Base-by-base conservation (phyloP, 768 basidiomycete genomes). In the Russula abietina region DNA sequence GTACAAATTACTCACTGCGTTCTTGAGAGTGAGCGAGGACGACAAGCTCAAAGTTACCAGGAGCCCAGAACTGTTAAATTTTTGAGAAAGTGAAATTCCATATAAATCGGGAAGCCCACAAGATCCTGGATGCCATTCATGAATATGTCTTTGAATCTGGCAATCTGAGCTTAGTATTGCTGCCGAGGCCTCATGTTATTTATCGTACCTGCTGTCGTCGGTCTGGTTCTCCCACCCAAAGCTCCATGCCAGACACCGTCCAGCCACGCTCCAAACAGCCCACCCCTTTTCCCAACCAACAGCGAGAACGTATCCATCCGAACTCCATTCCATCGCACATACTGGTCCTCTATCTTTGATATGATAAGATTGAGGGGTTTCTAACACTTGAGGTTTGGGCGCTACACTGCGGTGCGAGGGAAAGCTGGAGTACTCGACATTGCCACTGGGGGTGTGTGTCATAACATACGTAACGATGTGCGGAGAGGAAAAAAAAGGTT, bases 251-350 rank as follows among this genome's bases (percentile, higher is more conserved):
- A 92, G 79, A 69, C 94, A 91, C 57, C 93, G 80, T 7, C 96
- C 96, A 14, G 91, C 89, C 12, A 93, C 86, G 70, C 88, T 93
- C 75, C 93, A 90, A 6, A 96, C 80, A 3, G 86, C 91, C 94
- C 94, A 98, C 8, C 93, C 95, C 57, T 81, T 74, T 65, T 85
- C 80, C 89, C 93, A 97, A 0, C 93, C 96, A 2, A 93, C 93
- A 38, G 94, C 95, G 12, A 99, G 78, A 7, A 91, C 92, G 74
- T 94, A 94, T 2, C 96, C 96, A 73, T 99, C 97, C 0, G 91
- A 91, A 55, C 91, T 95, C 96, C 95, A 98, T 68, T 93, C 85
- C 73, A 96, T 78, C 12, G 83, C 73, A 62, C 73, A 81, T 5
- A 93, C 84, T 45, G 80, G 74, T 1, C 91, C 91, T 5, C 79